Evolutionary conservation across 2,329 filamentous ascomycete species (phyloP).

Genomic region (Polychaeton citri): DNA sequence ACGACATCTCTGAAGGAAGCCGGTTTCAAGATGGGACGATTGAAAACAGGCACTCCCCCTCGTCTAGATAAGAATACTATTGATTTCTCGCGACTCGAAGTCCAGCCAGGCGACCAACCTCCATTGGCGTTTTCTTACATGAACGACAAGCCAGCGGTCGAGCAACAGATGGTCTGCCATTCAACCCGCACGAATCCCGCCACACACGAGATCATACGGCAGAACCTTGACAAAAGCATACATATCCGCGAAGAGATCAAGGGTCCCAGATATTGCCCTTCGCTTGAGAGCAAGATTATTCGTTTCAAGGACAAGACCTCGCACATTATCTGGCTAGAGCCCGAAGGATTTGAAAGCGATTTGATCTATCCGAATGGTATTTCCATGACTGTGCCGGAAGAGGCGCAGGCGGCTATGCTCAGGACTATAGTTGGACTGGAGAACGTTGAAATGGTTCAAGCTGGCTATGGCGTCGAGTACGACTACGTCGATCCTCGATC

Average conservation of each 20-base stretch:
- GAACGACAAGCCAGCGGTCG: constrained; percentile 62
- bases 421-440: constrained; percentile 80
- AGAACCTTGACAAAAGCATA: constrained; percentile 88
- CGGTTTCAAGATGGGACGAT: constrained; percentile 73
- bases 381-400: constrained; percentile 87
- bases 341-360: constrained; percentile 82
- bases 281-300: constrained; percentile 85
- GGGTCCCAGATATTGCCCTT: constrained; percentile 90
- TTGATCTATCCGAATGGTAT: constrained; percentile 93
- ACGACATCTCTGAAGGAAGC: constrained; percentile 82
- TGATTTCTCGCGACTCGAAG: constrained; percentile 57
- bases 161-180: constrained; percentile 75
- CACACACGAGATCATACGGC: constrained; percentile 70
- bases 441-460: constrained; percentile 79
- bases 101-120: constrained; percentile 70
- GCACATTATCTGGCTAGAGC: constrained; percentile 94
- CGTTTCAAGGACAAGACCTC: constrained; percentile 66
- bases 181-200: constrained; percentile 74
- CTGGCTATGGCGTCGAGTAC: constrained; percentile 95
- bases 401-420: constrained; percentile 74
- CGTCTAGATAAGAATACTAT: constrained; percentile 72
- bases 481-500: constrained; percentile 94
- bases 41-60: constrained; percentile 94
- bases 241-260: constrained; percentile 93
- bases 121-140: constrained; percentile 87